Evolutionary conservation across 1,139 yeast genomes (phyloP).

Genomic region (Magnusiomyces tetraspermus): DNA sequence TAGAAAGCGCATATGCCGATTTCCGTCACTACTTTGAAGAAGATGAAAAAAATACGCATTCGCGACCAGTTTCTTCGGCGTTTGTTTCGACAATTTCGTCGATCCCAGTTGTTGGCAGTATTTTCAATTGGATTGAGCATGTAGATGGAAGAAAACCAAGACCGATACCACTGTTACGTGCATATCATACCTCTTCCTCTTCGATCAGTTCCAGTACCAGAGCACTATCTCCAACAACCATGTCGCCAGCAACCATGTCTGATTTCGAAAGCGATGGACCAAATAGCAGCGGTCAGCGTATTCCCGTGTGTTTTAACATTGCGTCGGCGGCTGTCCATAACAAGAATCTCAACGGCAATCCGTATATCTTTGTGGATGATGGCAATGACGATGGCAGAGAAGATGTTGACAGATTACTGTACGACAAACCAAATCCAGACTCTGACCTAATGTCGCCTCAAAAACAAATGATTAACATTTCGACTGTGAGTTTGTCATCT

Average conservation of each 20-base stretch:
- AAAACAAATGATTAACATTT: not conserved
- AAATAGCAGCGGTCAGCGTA: no score
- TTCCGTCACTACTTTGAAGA: not conserved
- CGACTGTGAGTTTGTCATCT: slow-evolving; percentile 2
- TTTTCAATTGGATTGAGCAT: not conserved
- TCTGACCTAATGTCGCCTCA: not conserved
- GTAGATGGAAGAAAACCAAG: not conserved
- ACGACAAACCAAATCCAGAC: not conserved
- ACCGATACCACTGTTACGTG: not conserved
- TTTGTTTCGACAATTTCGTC: not conserved
- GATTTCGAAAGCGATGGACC: no score
- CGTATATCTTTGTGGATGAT: not conserved
- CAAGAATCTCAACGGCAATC: no score
- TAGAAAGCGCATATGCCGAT: no score
- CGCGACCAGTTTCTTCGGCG: not conserved
- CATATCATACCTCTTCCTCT: not conserved
- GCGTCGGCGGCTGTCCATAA: no score
- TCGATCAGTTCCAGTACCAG: not conserved
- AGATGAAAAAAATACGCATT: not conserved
- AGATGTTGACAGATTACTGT: not conserved
- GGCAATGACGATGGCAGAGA: no score
- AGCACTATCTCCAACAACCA: not conserved
- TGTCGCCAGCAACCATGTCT: not conserved
- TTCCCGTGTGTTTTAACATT: not conserved
- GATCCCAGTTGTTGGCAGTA: not conserved